These are phyloP conservation scores for Macrophomina tecta DNA, from an alignment of 2,329 filamentous ascomycete genomes.

Conservation along the genomic window DNA sequence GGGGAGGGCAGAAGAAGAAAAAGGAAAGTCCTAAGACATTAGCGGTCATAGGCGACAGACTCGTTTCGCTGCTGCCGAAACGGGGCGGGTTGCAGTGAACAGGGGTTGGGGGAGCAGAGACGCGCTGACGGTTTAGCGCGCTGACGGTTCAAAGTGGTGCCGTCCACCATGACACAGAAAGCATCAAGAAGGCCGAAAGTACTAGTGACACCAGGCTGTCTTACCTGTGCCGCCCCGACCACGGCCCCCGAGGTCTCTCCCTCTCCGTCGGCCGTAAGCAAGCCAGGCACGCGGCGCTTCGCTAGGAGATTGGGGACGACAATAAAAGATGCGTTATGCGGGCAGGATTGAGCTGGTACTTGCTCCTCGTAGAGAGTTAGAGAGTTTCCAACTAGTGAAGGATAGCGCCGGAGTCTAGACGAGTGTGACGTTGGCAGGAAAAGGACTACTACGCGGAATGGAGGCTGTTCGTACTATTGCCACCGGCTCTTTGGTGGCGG, in stretches of 20 bases:
- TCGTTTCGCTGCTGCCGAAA: neutral
- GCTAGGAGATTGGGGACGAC: neutral
- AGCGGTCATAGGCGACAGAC: neutral
- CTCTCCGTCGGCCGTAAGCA: neutral
- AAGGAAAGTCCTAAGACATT: neutral
- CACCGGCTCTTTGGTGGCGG: neutral
- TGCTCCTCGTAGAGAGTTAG: neutral
- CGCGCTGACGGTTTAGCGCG: neutral
- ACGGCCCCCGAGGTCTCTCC: neutral
- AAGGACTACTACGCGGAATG: neutral
- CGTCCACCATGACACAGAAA: slow-evolving; percentile 5
- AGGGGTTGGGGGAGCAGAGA: neutral
- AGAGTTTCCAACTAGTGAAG: neutral
- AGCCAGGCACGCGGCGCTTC: neutral
- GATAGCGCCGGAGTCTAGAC: neutral
- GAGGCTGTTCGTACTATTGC: neutral
- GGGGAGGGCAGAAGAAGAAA: neutral
- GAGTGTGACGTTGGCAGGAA: neutral
- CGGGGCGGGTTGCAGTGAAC: neutral
- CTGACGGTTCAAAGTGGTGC: slow-evolving; percentile 14
- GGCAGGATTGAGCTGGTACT: neutral
- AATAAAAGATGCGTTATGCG: neutral
- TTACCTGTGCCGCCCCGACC: neutral
- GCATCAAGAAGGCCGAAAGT: slow-evolving; percentile 18
- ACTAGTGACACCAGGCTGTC: neutral